These are phyloP conservation scores for Scleroderma citrinum DNA, from an alignment of 768 basidiomycete species.

Conservation along the genomic window DNA sequence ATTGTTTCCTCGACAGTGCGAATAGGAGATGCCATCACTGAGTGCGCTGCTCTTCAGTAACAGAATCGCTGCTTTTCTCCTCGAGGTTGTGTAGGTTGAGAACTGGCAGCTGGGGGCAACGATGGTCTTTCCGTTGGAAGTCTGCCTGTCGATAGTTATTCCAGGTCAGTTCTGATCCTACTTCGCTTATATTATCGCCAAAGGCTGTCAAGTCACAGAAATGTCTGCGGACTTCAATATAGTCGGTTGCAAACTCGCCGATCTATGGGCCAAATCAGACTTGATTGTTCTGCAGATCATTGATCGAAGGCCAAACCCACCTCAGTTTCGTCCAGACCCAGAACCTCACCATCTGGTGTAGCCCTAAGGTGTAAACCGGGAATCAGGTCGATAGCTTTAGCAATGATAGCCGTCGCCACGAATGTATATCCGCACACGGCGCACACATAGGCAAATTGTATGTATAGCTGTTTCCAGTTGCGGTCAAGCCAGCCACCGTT, in stretches of 20 bases:
- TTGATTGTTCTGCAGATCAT: too few species aligned
- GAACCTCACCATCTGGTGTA: conserved; percentile 48
- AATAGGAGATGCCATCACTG: too few species aligned
- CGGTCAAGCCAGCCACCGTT: conserved; percentile 72
- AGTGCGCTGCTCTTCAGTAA: too few species aligned
- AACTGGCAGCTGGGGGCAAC: too few species aligned
- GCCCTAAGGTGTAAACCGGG: conserved; percentile 56
- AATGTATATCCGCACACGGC: conserved; percentile 56
- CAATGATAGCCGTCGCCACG: conserved; percentile 52
- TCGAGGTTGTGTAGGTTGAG: too few species aligned
- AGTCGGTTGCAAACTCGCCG: conserved; percentile 65
- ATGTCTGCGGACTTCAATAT: conserved; percentile 66
- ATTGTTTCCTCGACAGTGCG: too few species aligned
- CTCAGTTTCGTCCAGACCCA: conserved; percentile 70
- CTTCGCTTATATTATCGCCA: conserved; percentile 12
- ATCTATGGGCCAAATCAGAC: conserved; percentile 35
- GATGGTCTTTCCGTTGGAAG: too few species aligned
- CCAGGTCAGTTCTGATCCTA: conserved; percentile 2
- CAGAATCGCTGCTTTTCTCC: too few species aligned
- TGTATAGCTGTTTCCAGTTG: conserved; percentile 75
- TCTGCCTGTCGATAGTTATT: too few species aligned
- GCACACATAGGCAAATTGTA: conserved; percentile 62
- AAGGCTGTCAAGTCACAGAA: conserved; percentile 47
- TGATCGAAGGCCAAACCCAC: conserved; percentile 29
- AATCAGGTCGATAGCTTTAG: conserved; percentile 48